Evolutionary conservation across 2,329 filamentous ascomycete genomes (phyloP).

Genomic region (Aspergillus floridensis): DNA sequence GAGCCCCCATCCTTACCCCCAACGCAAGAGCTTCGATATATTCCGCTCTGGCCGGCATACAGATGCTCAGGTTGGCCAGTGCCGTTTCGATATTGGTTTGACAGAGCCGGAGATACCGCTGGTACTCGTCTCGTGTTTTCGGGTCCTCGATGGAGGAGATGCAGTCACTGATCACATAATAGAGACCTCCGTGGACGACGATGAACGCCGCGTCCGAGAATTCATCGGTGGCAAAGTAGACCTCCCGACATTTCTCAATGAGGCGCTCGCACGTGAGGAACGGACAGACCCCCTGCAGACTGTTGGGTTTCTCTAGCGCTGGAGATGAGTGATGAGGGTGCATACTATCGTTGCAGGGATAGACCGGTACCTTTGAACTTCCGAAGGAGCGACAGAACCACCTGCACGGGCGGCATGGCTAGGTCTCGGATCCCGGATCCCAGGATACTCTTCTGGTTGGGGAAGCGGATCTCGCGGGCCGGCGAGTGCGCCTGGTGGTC

Average conservation of each 20-base stretch:
- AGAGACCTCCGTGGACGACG: conserved; percentile 39
- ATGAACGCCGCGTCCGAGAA: conserved; percentile 42
- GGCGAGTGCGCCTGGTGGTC: conserved; percentile 25
- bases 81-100: conserved; percentile 46
- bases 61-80: conserved; percentile 51
- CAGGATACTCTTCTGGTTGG: conserved; percentile 23
- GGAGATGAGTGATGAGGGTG: background rate
- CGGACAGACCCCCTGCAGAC: conserved; percentile 30
- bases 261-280: conserved; percentile 36
- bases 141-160: conserved; percentile 21
- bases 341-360: background rate
- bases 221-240: conserved; percentile 46
- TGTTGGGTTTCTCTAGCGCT: conserved; percentile 9
- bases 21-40: conserved; percentile 60
- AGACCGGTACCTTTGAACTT: conserved; percentile 31
- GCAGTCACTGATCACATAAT: conserved; percentile 37
- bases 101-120: conserved; percentile 36
- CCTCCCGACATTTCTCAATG: conserved; percentile 39
- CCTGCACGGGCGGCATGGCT: conserved; percentile 36
- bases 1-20: conserved; percentile 44
- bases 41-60: conserved; percentile 55
- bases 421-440: conserved; percentile 33
- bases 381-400: conserved; percentile 34
- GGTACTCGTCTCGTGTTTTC: conserved; percentile 25
- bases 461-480: conserved; percentile 27